phyloP scores from a whole-genome alignment of 768 basidiomycete genomes.

The Tylopilus sp. region DNA sequence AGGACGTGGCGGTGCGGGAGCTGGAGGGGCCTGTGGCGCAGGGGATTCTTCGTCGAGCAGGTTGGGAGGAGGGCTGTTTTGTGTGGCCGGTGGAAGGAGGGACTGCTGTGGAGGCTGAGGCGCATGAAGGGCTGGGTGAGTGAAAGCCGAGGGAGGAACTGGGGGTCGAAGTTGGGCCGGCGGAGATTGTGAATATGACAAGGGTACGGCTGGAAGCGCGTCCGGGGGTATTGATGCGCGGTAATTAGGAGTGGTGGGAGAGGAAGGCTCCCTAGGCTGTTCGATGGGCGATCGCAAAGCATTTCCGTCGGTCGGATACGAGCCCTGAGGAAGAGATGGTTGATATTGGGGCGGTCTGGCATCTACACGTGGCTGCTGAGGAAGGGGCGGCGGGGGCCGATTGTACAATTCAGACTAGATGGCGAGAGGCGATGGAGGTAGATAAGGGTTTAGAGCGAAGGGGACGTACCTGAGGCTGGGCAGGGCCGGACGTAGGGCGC shows the following conservation, averaged over 20 bases:
- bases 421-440: background rate
- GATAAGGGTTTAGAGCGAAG: background rate
- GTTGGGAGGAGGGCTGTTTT: conserved; percentile 40
- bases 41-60: conserved; percentile 60
- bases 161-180: conserved; percentile 19
- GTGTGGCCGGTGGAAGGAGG: conserved; percentile 17
- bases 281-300: conserved; percentile 16
- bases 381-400: conserved; percentile 39
- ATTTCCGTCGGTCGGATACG: conserved; percentile 18
- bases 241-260: conserved; percentile 28
- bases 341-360: conserved; percentile 29
- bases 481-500: conserved; percentile 16
- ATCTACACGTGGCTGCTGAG: conserved; percentile 21
- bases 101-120: conserved; percentile 8
- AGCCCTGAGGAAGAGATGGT: conserved; percentile 15
- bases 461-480: conserved; percentile 21
- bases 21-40: conserved; percentile 26
- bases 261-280: conserved; percentile 18
- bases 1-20: conserved; percentile 68
- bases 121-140: conserved; percentile 25
- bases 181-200: conserved; percentile 28
- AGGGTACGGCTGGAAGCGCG: conserved; percentile 25
- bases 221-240: conserved; percentile 26
- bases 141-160: conserved; percentile 12
- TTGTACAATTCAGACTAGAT: conserved; percentile 24